These are phyloP conservation scores for Paramecium sexaurelia DNA, from an alignment of 73 alveolate genomes.

Conservation along the genomic window DNA sequence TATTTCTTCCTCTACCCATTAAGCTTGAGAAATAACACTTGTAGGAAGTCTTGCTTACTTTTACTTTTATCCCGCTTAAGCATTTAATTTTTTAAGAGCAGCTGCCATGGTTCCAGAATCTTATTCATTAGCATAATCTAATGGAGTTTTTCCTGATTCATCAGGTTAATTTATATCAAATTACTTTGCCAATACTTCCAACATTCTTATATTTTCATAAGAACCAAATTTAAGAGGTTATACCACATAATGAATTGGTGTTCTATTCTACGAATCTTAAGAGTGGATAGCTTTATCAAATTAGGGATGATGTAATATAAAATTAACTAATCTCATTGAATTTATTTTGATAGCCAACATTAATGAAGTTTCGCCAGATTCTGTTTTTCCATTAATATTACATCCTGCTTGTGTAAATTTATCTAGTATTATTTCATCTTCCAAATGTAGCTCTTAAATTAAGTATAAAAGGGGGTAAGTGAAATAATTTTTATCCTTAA, in stretches of 20 bases:
- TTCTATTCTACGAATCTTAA: constrained; percentile 80
- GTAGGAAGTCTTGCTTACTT: constrained; percentile 58
- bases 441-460: background rate
- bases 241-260: constrained; percentile 82
- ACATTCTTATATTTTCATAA: constrained; percentile 87
- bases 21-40: background rate
- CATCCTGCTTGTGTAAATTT: constrained; percentile 39
- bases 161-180: constrained; percentile 76
- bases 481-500: background rate
- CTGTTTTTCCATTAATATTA: constrained; percentile 67
- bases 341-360: constrained; percentile 82
- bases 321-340: constrained; percentile 72
- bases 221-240: constrained; percentile 89
- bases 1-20: constrained; percentile 70
- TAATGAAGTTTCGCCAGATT: constrained; percentile 84
- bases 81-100: constrained; percentile 65
- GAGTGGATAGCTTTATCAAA: constrained; percentile 60
- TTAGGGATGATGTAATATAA: constrained; percentile 66
- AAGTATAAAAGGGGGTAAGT: background rate
- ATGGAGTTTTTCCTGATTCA: constrained; percentile 73
- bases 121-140: constrained; percentile 77
- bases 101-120: constrained; percentile 70
- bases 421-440: background rate
- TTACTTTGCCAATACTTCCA: constrained; percentile 72
- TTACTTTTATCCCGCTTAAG: background rate